phyloP scores from a whole-genome alignment of 176 grass and related monocot genomes.

The Carex myosuroides region DNA sequence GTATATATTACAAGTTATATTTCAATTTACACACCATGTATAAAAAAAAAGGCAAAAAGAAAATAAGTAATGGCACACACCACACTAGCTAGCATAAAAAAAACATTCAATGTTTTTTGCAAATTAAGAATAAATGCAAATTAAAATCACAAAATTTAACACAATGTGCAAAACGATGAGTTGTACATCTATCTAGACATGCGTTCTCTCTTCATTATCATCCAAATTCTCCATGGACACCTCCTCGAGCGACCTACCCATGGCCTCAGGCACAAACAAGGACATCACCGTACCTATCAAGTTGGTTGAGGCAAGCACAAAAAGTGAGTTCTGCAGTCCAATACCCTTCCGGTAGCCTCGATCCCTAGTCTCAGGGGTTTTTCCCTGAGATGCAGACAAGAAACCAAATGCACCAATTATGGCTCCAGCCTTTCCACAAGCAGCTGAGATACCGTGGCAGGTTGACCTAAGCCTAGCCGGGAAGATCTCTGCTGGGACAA shows the following conservation, averaged over 20 bases:
- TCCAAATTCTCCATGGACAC: conserved; percentile 41
- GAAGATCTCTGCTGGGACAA: conserved; percentile 76
- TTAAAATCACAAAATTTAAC: background rate
- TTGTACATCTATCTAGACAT: background rate
- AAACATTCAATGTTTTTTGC: background rate
- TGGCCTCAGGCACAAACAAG: conserved; percentile 54
- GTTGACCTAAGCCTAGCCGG: conserved; percentile 65
- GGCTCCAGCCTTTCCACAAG: conserved; percentile 42
- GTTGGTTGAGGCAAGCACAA: conserved; percentile 46
- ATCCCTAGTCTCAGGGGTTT: conserved; percentile 25
- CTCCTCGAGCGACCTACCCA: conserved; percentile 55
- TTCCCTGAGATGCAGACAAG: conserved; percentile 48
- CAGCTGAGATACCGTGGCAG: conserved; percentile 64
- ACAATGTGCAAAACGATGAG: background rate
- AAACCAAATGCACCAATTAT: conserved; percentile 71
- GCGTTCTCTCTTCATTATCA: background rate
- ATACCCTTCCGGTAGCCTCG: conserved; percentile 36
- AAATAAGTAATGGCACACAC: background rate
- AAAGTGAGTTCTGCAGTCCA: conserved; percentile 60
- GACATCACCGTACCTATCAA: conserved; percentile 42
- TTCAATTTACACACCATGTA: background rate
- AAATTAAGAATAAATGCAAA: background rate
- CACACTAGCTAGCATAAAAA: background rate
- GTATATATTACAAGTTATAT: too few relatives aligned
- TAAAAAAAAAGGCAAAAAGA: background rate